Evolutionary conservation across 1,139 yeast species (phyloP).

Genomic region (Lodderomyces parapsilosis): DNA sequence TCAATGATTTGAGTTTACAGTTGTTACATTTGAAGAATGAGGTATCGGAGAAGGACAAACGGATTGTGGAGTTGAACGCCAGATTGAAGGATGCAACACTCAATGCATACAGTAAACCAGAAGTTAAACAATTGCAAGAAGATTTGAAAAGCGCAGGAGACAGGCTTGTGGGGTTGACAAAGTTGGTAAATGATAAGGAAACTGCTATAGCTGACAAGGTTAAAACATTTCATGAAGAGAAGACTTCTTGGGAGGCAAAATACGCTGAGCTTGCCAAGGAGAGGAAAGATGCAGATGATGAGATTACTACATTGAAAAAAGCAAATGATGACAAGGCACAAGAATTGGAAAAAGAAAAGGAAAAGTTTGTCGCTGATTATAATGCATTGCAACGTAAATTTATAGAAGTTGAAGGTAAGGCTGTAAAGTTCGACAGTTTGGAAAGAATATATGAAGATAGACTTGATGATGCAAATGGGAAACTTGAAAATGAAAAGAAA

Average conservation of each 20-base stretch:
- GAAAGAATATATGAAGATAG: conserved; percentile 36
- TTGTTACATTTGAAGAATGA: conserved; percentile 43
- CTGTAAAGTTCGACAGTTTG: conserved; percentile 34
- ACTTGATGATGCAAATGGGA: conserved; percentile 31
- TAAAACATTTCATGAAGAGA: conserved; percentile 34
- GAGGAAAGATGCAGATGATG: conserved; percentile 25
- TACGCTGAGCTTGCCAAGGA: conserved; percentile 12
- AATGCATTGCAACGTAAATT: conserved; percentile 26
- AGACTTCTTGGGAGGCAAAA: background rate
- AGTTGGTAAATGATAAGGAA: conserved; percentile 43
- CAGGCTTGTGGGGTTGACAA: conserved; percentile 38
- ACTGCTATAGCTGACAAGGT: conserved; percentile 40
- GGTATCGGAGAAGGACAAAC: conserved; percentile 30
- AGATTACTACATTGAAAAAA: conserved; percentile 18
- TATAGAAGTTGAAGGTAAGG: conserved; percentile 25
- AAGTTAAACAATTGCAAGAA: conserved; percentile 34
- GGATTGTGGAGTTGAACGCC: conserved; percentile 25
- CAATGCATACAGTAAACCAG: conserved; percentile 4
- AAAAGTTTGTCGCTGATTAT: conserved; percentile 10
- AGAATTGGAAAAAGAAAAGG: conserved; percentile 14
- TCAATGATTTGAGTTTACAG: conserved; percentile 47
- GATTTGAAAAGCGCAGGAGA: conserved; percentile 39
- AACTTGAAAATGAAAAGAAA: conserved; percentile 52
- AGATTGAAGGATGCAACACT: conserved; percentile 12
- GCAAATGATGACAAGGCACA: conserved; percentile 9